These are phyloP conservation scores for Termitomyces sp. DNA, from an alignment of 768 basidiomycete species.

Conservation along the genomic window DNA sequence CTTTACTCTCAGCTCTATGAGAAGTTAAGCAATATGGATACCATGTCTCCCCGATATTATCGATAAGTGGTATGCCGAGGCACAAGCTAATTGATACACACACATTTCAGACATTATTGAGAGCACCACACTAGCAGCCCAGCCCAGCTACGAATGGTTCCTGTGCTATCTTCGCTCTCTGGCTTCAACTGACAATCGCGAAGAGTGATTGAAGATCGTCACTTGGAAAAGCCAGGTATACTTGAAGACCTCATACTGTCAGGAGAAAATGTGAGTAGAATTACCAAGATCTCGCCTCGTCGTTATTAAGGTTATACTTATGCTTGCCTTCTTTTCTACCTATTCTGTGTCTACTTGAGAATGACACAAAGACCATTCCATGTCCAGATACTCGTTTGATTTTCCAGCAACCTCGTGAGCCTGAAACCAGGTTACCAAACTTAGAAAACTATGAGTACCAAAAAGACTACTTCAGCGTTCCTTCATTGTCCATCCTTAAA, in stretches of 20 bases:
- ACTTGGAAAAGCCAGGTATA: too few species aligned
- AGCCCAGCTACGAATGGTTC: neutral
- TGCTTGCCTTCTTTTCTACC: neutral
- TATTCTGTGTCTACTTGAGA: neutral
- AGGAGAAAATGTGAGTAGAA: neutral
- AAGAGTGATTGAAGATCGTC: slow-evolving; percentile 10
- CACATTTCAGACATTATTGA: neutral
- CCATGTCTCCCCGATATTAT: slow-evolving; percentile 35
- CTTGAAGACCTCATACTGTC: neutral
- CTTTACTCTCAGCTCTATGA: slow-evolving; percentile 25
- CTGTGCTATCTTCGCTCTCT: too few species aligned
- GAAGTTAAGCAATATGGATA: slow-evolving; percentile 36
- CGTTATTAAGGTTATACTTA: neutral
- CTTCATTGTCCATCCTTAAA: neutral
- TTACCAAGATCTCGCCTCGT: neutral
- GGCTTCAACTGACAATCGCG: slow-evolving; percentile 50
- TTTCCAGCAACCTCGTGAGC: neutral
- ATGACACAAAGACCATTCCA: neutral
- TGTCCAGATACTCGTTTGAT: neutral
- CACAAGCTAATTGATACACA: slow-evolving; percentile 1
- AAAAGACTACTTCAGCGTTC: neutral
- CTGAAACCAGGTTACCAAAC: neutral
- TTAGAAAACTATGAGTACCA: neutral
- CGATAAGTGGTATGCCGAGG: neutral
- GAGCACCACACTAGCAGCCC: too few species aligned